Evolutionary conservation across 1,284 basidiomycete genomes (phyloP).

Genomic region (Paramarasmius palmivorus): DNA sequence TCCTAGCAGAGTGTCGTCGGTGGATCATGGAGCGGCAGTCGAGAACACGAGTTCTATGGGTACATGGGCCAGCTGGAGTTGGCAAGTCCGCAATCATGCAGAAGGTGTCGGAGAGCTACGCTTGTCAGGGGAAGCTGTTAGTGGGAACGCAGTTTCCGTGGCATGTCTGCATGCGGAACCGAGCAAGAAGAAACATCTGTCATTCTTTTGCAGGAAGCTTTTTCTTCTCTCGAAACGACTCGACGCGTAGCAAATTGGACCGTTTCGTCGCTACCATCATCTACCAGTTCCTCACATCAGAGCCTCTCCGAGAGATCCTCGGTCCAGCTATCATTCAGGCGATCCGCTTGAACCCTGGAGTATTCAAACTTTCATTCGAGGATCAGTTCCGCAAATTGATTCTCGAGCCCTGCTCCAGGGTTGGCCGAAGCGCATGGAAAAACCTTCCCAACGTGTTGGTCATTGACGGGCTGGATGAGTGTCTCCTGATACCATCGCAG

Average conservation of each 20-base stretch:
- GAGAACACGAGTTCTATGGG: not conserved
- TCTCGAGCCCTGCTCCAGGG: not conserved
- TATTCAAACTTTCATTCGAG: not conserved
- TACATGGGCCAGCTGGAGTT: not conserved
- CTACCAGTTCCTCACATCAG: not conserved
- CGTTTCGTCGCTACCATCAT: not conserved
- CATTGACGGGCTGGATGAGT: conserved; percentile 1
- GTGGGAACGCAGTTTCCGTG: no score
- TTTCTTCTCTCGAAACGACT: conserved; percentile 2
- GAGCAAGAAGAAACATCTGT: no score
- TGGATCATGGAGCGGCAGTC: no score
- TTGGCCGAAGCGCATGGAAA: not conserved
- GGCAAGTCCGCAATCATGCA: not conserved
- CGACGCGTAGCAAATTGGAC: not conserved
- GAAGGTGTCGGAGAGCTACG: not conserved
- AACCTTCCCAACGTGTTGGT: not conserved
- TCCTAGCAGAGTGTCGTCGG: no score
- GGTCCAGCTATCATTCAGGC: no score
- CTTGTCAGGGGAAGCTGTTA: no score
- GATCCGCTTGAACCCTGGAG: not conserved
- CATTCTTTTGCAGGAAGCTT: not conserved
- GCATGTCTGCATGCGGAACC: no score
- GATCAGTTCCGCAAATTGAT: not conserved
- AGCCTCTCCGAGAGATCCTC: not conserved
- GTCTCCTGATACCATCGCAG: not conserved